A percentile compares a stretch with the other conserved stretches of the same genome.
Conservation (phyloP, 176 grass and related monocot species). For the Hyparrhenia diplandra region DNA sequence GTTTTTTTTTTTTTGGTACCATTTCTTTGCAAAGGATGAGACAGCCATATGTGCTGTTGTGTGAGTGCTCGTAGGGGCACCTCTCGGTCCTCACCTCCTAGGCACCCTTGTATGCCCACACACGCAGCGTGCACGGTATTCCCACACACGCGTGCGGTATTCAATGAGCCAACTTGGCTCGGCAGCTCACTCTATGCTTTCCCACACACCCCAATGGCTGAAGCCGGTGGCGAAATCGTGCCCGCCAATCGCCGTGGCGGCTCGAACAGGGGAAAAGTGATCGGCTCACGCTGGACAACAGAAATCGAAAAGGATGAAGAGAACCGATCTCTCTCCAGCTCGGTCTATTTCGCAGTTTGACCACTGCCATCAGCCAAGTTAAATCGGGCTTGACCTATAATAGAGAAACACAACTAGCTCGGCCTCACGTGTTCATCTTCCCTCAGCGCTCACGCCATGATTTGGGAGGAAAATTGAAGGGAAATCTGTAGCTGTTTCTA, state of each 20-base stretch:
- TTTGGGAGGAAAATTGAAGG: background rate
- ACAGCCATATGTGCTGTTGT: background rate
- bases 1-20: background rate
- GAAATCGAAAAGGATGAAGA: too few relatives aligned
- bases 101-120: background rate
- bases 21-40: background rate
- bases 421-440: background rate
- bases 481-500: background rate
- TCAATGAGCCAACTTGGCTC: too few relatives aligned
- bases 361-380: background rate
- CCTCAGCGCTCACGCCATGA: background rate
- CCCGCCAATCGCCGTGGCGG: too few relatives aligned
- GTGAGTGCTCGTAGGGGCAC: background rate
- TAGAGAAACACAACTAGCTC: background rate
- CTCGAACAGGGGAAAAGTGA: too few relatives aligned
- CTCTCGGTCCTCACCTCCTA: background rate
- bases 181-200: too few relatives aligned
- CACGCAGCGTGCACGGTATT: too few relatives aligned
- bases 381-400: background rate
- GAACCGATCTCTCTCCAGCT: too few relatives aligned
- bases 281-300: too few relatives aligned
- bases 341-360: too few relatives aligned
- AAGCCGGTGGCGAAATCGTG: too few relatives aligned
- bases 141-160: background rate
- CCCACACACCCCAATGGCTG: too few relatives aligned